These are phyloP conservation scores for Salvia hispanica DNA, from an alignment of 257 asterid species.

Conservation along the genomic window DNA sequence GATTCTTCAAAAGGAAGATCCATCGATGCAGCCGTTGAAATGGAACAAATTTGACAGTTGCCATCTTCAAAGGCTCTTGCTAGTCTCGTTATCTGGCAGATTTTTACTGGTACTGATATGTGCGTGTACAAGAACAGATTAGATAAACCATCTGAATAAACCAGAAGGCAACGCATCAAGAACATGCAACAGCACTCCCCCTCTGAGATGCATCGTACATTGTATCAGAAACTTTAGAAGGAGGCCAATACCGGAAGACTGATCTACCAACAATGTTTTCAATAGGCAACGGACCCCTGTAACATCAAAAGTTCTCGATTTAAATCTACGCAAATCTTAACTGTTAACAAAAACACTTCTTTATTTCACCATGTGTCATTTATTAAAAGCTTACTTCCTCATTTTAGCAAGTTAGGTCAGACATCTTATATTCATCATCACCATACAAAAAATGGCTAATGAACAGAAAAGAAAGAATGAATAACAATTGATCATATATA, in stretches of 20 bases:
- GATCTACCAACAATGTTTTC: slow-evolving; percentile 66
- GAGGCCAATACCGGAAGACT: slow-evolving; percentile 82
- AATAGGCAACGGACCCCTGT: slow-evolving; percentile 84
- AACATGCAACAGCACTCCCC: slow-evolving; percentile 39
- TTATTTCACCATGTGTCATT: background rate
- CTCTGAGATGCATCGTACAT: slow-evolving; percentile 40
- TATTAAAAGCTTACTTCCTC: background rate
- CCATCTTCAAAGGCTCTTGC: background rate
- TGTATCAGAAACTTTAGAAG: slow-evolving; percentile 62
- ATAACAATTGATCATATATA: background rate
- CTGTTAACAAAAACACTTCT: background rate
- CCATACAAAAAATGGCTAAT: background rate
- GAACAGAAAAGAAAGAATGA: background rate
- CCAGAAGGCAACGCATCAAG: slow-evolving; percentile 33
- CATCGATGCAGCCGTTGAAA: background rate
- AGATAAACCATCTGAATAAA: background rate
- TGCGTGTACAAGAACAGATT: background rate
- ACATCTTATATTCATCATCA: background rate
- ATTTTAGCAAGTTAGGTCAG: background rate
- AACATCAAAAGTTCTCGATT: slow-evolving; percentile 24
- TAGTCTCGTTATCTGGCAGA: background rate
- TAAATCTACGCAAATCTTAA: background rate
- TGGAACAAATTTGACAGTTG: background rate
- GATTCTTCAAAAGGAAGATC: slow-evolving; percentile 6
- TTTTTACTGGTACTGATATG: background rate